Evolutionary conservation across 768 basidiomycete species (phyloP), one percentile per base, ranked within the genome.

Genomic region (Rhizopogon vinicolor): DNA sequence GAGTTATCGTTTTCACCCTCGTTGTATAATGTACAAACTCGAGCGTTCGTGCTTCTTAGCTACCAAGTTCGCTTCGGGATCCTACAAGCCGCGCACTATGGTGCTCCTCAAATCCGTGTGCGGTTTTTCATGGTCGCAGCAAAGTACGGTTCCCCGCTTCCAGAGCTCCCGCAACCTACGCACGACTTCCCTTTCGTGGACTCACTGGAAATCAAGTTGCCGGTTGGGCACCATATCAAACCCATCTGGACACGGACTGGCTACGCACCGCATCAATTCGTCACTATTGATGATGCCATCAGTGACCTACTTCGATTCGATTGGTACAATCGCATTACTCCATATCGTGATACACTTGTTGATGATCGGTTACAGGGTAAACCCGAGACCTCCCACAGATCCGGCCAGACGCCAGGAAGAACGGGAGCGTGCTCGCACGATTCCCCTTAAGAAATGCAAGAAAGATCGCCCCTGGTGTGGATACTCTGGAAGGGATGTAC

Each of bases 281-380:
- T 91, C 19, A 80, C 82, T 0, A 78, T 91, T 41, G 78, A 80
- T 19, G 89, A 91, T 63, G 88, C 90, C 1, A 89, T 92, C 48
- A 72, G 77, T 3, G 91, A 93, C 64, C 72, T 93, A 8, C 83
- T 81, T 3, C 76, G 68, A 3, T 93, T 86, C 65, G 86, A 93
- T 54, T 92, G 89, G 91, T 89, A 63, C 8, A 74, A 58, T 28
- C 10, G 5, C 8, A 13, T 19, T 25, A 53, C 35, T 16, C 3
- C 28, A 1, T 50, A 12, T 16, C 18, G 28, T 12, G 28, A 13
- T 18, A 19, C 31, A 10, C 12, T 29, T 16, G 51, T 22, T 16
- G 1, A 1, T 51, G 13, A 29, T 40, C 28, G 14, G 14, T 39
- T 4, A 8, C 51, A 70, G 68, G 68, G 61, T 60, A 57, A 49